Percentiles rank a stretch among this genome's conserved stretches.
Evolutionary conservation across 495 filamentous ascomycete species (phyloP).

Genomic region (Penicillium ucsense): DNA sequence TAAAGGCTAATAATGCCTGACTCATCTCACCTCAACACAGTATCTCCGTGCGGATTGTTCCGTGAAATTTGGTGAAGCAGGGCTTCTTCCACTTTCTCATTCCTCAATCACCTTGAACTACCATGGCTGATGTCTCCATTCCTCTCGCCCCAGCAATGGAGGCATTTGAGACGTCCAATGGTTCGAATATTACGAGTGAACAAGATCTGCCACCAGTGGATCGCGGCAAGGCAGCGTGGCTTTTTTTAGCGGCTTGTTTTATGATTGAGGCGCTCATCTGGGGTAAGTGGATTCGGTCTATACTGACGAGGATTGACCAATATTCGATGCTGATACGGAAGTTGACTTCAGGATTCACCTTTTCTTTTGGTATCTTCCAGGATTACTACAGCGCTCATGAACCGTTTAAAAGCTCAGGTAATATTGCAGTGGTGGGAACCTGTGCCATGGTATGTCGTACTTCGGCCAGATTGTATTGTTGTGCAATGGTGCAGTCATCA

Average conservation of each 20-base stretch:
- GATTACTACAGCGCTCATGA: conserved; percentile 43
- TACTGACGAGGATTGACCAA: neutral
- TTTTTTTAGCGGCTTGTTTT: conserved; percentile 53
- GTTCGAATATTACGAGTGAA: neutral
- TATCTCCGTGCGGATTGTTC: too few relatives aligned
- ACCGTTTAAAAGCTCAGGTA: conserved; percentile 33
- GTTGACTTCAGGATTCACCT: conserved; percentile 47
- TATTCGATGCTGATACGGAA: neutral
- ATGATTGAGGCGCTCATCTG: conserved; percentile 56
- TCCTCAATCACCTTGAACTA: too few relatives aligned
- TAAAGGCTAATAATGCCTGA: too few relatives aligned
- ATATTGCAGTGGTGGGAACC: conserved; percentile 37
- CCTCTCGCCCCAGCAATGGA: conserved; percentile 3
- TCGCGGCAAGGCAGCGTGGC: conserved; percentile 53
- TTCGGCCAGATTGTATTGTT: neutral
- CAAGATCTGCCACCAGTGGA: conserved; percentile 40
- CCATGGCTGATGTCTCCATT: too few relatives aligned
- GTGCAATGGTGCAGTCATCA: neutral
- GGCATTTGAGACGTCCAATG: conserved; percentile 3
- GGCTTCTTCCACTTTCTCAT: too few relatives aligned
- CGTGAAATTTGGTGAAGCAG: too few relatives aligned
- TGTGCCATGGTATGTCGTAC: conserved; percentile 25
- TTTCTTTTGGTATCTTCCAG: conserved; percentile 53
- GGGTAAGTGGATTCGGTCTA: conserved; percentile 34
- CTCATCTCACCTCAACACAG: too few relatives aligned